phyloP scores from a whole-genome alignment of 2,329 filamentous ascomycete genomes.

The Nemania sp. region DNA sequence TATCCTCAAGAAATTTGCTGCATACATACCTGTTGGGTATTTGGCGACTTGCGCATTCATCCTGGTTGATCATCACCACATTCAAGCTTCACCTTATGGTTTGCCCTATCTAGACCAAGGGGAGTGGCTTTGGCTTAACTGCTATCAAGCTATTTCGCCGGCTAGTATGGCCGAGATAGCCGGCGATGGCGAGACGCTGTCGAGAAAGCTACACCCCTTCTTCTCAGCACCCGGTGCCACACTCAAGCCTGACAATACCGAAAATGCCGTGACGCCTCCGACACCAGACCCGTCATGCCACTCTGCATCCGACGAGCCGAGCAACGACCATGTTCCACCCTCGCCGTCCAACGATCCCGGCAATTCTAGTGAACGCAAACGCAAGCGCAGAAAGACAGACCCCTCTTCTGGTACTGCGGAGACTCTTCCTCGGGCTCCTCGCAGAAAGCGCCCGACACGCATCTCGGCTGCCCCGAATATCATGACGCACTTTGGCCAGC shows the following conservation, averaged over 20 bases:
- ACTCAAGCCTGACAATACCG: constrained; percentile 19
- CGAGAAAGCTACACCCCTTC: constrained; percentile 59
- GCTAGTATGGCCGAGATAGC: constrained; percentile 50
- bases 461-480: constrained; percentile 26
- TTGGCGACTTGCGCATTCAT: too few relatives aligned
- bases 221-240: constrained; percentile 44
- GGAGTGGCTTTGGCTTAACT: constrained; percentile 8
- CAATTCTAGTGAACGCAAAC: constrained; percentile 37
- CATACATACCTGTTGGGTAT: not conserved
- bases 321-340: constrained; percentile 12
- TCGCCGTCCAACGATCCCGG: constrained; percentile 29
- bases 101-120: not conserved
- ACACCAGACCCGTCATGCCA: constrained; percentile 41
- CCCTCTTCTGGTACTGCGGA: constrained; percentile 31
- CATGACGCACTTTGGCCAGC: constrained; percentile 22
- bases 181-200: constrained; percentile 37
- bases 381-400: constrained; percentile 50
- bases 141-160: not conserved
- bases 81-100: constrained; percentile 8
- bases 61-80: too few relatives aligned
- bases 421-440: constrained; percentile 6
- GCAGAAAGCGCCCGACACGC: constrained; percentile 22
- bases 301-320: constrained; percentile 32
- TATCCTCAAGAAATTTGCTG: not conserved
- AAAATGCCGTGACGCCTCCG: constrained; percentile 30